Conservation (phyloP, 192 early-diverging fungal genomes). For the Gamsiella multidivaricata region DNA sequence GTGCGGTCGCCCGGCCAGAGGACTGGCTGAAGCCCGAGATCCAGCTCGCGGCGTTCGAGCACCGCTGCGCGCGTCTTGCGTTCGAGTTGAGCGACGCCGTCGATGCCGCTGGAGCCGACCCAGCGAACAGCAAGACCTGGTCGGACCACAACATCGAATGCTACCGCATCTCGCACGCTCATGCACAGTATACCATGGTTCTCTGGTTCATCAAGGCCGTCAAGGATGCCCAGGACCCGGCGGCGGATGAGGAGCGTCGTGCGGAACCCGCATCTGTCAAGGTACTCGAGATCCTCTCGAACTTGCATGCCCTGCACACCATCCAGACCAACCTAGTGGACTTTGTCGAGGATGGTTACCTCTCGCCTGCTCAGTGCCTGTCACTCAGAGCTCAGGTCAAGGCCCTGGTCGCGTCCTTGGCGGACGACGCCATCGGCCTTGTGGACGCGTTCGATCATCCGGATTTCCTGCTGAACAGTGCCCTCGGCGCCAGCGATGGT, state of each 20-base stretch:
- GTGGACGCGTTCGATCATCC: conserved; percentile 83
- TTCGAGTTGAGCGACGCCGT: conserved; percentile 55
- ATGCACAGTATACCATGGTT: conserved; percentile 62
- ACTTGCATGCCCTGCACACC: conserved; percentile 52
- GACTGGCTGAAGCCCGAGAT: conserved; percentile 57
- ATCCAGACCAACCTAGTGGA: conserved; percentile 51
- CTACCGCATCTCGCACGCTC: conserved; percentile 60
- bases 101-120: conserved; percentile 24
- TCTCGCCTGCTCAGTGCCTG: conserved; percentile 28
- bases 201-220: conserved; percentile 59
- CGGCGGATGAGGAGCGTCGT: conserved; percentile 20
- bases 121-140: conserved; percentile 33
- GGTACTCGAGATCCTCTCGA: conserved; percentile 36
- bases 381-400: conserved; percentile 46
- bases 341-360: conserved; percentile 50
- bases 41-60: conserved; percentile 59
- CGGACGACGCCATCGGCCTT: conserved; percentile 79
- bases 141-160: conserved; percentile 60
- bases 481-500: conserved; percentile 80
- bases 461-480: conserved; percentile 79
- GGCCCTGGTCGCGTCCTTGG: conserved; percentile 58
- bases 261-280: conserved; percentile 20
- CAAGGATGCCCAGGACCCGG: conserved; percentile 28
- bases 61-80: conserved; percentile 61
- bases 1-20: conserved; percentile 24